Percentiles rank a stretch among this genome's conserved stretches.
phyloP scores from a whole-genome alignment of 306 rosid genomes.

The barrel medic (Medicago truncatula) region MtrunA17r5.0-ANR NC_053045.1:58253001-58253500 shows the following conservation, averaged over 20 bases:
- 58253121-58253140: constrained; percentile 98
- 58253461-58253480: constrained; percentile 93
- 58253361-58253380: constrained; percentile 71
- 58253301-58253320: constrained; percentile 87
- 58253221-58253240: constrained; percentile 97
- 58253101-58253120: constrained; percentile 73
- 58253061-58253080: constrained; percentile 91
- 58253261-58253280: constrained; percentile 68
- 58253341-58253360: constrained; percentile 88
- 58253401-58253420: constrained; percentile 85
- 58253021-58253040: constrained; percentile 74
- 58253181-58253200: constrained; percentile 66
- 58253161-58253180: constrained; percentile 93
- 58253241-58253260: constrained; percentile 69
- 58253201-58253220: constrained; percentile 81
- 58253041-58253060: constrained; percentile 80
- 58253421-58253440: constrained; percentile 84
- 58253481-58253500: constrained; percentile 68
- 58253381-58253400: constrained; percentile 87
- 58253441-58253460: constrained; percentile 80
- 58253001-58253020: constrained; percentile 84
- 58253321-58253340: constrained; percentile 82
- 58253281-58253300: constrained; percentile 72
- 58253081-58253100: constrained; percentile 67
- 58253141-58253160: constrained; percentile 86